Evolutionary conservation across 2,329 filamentous ascomycete genomes (phyloP).

Genomic region (Ascocoryne sarcoides): DNA sequence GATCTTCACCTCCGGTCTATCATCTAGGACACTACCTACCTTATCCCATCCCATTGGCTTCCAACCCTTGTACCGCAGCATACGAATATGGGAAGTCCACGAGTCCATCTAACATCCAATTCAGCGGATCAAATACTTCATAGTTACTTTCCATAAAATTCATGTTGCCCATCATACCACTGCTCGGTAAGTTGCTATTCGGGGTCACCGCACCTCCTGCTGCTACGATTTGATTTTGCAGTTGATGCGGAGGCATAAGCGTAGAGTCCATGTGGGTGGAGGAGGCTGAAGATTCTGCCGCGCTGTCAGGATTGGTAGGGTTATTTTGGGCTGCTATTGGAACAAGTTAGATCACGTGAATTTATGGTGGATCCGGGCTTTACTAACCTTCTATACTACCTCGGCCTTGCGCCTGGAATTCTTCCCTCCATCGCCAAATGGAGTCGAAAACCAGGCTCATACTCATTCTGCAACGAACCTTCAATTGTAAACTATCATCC

Average conservation of each 20-base stretch:
- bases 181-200: conserved; percentile 17
- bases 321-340: conserved; percentile 63
- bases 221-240: conserved; percentile 21
- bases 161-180: conserved; percentile 25
- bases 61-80: conserved; percentile 42
- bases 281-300: conserved; percentile 61
- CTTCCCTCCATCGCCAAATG: conserved; percentile 78
- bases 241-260: conserved; percentile 35
- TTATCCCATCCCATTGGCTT: conserved; percentile 27
- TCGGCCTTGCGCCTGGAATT: conserved; percentile 63
- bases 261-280: conserved; percentile 57
- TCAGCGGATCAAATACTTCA: conserved; percentile 85
- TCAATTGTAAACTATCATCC: conserved; percentile 67
- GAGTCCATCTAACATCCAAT: conserved; percentile 86
- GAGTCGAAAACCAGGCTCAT: conserved; percentile 81
- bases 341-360: conserved; percentile 7
- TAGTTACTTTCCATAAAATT: conserved; percentile 62
- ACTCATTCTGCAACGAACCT: conserved; percentile 75
- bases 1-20: no score
- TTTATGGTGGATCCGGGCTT: background rate
- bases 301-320: conserved; percentile 75
- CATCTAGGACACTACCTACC: no score
- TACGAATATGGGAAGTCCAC: conserved; percentile 70
- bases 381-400: conserved; percentile 61
- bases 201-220: conserved; percentile 18